phyloP scores from a whole-genome alignment of 208 protist species.

The Crithidia bombi region DNA sequence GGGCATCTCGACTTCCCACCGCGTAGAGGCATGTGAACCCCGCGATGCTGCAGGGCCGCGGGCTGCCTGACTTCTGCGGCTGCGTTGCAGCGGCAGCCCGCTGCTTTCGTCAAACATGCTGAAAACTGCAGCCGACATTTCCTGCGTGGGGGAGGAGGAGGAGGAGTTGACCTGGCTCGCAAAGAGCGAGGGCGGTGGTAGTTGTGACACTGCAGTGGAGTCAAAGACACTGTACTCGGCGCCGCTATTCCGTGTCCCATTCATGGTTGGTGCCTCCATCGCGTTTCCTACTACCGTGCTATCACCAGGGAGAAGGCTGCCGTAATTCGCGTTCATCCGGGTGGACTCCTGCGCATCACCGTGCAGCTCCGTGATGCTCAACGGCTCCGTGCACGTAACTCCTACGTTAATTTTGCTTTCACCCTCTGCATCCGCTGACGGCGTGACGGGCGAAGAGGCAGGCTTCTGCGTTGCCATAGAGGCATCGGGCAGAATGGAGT shows the following conservation, averaged over 20 bases:
- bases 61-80: background rate
- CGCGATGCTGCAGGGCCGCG: background rate
- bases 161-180: background rate
- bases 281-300: background rate
- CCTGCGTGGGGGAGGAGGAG: too few species aligned
- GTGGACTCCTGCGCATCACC: background rate
- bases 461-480: constrained; percentile 23
- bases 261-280: background rate
- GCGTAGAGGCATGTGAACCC: background rate
- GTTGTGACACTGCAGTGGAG: background rate
- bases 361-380: background rate
- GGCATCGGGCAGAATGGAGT: constrained; percentile 19
- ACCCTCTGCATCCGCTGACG: background rate
- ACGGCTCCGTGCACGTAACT: background rate
- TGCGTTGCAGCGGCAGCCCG: background rate
- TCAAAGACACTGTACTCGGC: constrained; percentile 10
- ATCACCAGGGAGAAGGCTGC: constrained; percentile 12
- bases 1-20: background rate
- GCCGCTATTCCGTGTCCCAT: background rate
- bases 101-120: constrained; percentile 10
- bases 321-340: background rate
- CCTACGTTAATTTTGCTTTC: background rate
- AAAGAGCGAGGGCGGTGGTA: background rate
- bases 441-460: background rate
- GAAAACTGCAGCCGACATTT: constrained; percentile 12